A percentile compares a stretch with the other conserved stretches of the same genome.
Conservation (phyloP, 2,329 filamentous ascomycete genomes). For the Pseudodiploospora longispora region DNA sequence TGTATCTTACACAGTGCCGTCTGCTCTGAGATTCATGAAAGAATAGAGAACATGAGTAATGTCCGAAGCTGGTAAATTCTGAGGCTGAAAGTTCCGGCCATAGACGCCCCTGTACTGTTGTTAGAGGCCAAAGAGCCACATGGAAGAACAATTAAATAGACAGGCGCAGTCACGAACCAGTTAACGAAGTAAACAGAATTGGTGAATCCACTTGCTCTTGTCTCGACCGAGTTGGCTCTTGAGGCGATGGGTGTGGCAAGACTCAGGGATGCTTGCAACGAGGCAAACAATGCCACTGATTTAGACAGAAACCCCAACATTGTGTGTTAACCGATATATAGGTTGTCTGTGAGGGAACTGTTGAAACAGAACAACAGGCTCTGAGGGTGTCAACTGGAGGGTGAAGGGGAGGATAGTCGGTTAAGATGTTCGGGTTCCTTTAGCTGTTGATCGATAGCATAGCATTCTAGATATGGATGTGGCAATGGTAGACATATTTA, state of each 20-base stretch:
- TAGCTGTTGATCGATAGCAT: no score
- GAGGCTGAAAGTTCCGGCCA: constrained; percentile 62
- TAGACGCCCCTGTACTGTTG: constrained; percentile 56
- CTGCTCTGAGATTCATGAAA: constrained; percentile 66
- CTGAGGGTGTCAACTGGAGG: no score
- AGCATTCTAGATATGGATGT: no score
- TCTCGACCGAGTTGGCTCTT: constrained; percentile 7
- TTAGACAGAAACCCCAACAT: constrained; percentile 14
- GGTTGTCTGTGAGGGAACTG: not conserved
- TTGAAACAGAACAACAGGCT: not conserved
- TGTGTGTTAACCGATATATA: not conserved
- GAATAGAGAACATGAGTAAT: constrained; percentile 74
- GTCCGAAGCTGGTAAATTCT: constrained; percentile 59
- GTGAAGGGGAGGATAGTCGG: no score
- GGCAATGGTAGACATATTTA: no score
- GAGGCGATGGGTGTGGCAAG: constrained; percentile 13
- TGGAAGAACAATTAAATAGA: not conserved
- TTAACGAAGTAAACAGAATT: constrained; percentile 42
- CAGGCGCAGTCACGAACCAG: constrained; percentile 28
- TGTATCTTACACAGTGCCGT: constrained; percentile 59
- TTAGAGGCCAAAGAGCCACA: not conserved
- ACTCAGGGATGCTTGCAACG: constrained; percentile 16
- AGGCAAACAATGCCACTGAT: constrained; percentile 18
- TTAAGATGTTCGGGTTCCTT: no score
- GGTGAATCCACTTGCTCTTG: constrained; percentile 14